Evolutionary conservation across 345 rosid genomes (phyloP), one percentile per base, ranked within the genome.

Genomic region (Gossypium rotundifolium): DNA sequence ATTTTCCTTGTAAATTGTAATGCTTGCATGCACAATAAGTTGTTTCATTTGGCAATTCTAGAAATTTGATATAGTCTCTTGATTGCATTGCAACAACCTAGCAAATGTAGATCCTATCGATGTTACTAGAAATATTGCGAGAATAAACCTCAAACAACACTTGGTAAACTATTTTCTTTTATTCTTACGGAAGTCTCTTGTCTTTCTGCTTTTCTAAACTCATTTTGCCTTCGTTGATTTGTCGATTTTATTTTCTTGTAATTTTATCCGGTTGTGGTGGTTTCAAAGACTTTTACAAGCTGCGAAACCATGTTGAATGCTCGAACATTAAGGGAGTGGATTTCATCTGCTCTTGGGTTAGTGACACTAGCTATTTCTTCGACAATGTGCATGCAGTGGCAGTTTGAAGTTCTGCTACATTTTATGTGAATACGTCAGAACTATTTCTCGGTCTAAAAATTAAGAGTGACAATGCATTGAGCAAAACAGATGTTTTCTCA

Each of bases 281-380:
- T 95, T 78, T 95, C 98, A 53, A 95, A 95, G 80, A 95, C 99
- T 66, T 95, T 95, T 77, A 95, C 99, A 29, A 95, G n/a, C 98
- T 3, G 99, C 99, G 99, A 95, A 87, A 95, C 97, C 29, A 95
- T 95, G 98, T 73, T 95, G 82, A 95, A 95, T 81, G 99, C 99
- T 75, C 92, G 99, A 48, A 95, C 99, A 55, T 65, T 95, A 73
- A 95, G 99, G 80, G 93, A 88, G 71, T 95, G 99, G 99, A 95
- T 95, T 60, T 87, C 94, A 72, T 64, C 88, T 79, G 88, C 93
- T 68, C 95, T 95, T 74, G 99, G 99, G 99, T 95, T 68, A 83
- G 97, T 25, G 7, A 61, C 12, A 51, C 54, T 11, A 23, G 65
- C 46, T 42, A n/a, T 55, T 51, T 70, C 57, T 49, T 27, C 62